A percentile compares a stretch with the other conserved stretches of the same genome.
Evolutionary conservation across 257 asterid species (phyloP).

Genomic region (Solanum ossicruentum): DNA sequence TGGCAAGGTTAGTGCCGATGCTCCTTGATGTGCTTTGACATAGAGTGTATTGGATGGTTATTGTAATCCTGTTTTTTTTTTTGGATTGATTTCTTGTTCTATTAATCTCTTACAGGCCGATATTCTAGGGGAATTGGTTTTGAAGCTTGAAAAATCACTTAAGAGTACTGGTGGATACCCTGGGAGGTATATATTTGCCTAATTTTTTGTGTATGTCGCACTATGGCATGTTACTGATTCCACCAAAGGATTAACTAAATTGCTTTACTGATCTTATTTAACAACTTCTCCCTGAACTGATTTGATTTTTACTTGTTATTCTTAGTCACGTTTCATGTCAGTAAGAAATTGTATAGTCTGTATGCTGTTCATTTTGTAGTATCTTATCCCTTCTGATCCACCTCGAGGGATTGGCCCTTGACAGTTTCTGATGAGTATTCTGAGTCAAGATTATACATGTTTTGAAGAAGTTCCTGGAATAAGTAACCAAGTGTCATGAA

Average conservation of each 20-base stretch:
- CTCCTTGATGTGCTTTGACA: not conserved
- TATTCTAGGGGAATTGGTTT: conserved; percentile 62
- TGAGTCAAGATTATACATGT: not conserved
- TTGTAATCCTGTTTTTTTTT: not conserved
- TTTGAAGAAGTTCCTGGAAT: not conserved
- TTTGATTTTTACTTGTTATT: not conserved
- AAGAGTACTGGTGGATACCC: conserved; percentile 69
- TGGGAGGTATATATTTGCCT: conserved; percentile 43
- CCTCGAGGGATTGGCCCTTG: not conserved
- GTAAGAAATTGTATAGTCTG: not conserved
- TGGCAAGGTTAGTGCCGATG: conserved; percentile 62
- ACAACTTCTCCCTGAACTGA: not conserved
- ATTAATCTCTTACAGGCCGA: conserved; percentile 54
- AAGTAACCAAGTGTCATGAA: not conserved
- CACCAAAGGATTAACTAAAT: not conserved
- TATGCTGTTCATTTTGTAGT: not conserved
- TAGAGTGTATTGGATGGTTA: not conserved
- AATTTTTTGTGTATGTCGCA: not conserved
- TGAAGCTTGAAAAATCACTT: conserved; percentile 61
- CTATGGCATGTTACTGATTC: not conserved
- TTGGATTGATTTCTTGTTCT: not conserved
- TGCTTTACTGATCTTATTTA: not conserved
- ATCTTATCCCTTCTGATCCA: not conserved
- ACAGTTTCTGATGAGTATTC: not conserved
- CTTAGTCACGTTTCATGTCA: not conserved